Evolutionary conservation across 2,329 filamentous ascomycete species (phyloP).

Genomic region (Penicillium sp.): DNA sequence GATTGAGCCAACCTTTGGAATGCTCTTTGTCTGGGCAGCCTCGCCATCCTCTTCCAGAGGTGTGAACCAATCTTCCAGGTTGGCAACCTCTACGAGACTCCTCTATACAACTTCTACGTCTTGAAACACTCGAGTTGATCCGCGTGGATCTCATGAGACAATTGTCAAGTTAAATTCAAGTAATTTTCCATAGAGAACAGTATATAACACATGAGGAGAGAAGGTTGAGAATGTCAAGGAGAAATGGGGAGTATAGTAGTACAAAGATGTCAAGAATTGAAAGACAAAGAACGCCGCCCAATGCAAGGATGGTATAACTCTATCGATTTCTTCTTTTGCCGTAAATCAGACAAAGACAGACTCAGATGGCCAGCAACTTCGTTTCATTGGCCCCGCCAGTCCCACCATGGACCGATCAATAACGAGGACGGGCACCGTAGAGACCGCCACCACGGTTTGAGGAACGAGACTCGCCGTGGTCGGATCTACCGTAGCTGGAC

Average conservation of each 20-base stretch:
- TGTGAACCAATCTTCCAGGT: too few species aligned
- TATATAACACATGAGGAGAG: slow-evolving; percentile 24
- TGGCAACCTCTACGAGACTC: too few species aligned
- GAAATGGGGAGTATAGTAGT: slow-evolving; percentile 16
- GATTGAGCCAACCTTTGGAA: neutral
- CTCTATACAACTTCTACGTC: too few species aligned
- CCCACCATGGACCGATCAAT: slow-evolving; percentile 3
- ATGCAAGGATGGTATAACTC: slow-evolving; percentile 27
- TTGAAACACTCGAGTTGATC: too few species aligned
- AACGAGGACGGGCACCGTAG: slow-evolving; percentile 9
- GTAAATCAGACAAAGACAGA: slow-evolving; percentile 1
- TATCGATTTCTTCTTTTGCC: slow-evolving; percentile 14
- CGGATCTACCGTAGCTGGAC: slow-evolving; percentile 1
- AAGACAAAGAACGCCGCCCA: slow-evolving; percentile 29
- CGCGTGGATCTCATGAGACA: slow-evolving; percentile 5
- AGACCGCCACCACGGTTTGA: slow-evolving; percentile 1
- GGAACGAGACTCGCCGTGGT: slow-evolving; percentile 4
- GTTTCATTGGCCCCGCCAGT: neutral
- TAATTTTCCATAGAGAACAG: slow-evolving; percentile 8
- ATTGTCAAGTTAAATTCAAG: slow-evolving; percentile 3
- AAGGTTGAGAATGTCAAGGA: slow-evolving; percentile 20
- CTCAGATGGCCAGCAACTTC: slow-evolving; percentile 3
- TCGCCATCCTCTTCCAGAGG: neutral
- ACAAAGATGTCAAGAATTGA: slow-evolving; percentile 17
- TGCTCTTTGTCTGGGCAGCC: neutral